Percentiles rank a stretch among this genome's conserved stretches.
Conservation (phyloP, 2,329 filamentous ascomycete species). For the Ophiocordyceps sinensis region DNA sequence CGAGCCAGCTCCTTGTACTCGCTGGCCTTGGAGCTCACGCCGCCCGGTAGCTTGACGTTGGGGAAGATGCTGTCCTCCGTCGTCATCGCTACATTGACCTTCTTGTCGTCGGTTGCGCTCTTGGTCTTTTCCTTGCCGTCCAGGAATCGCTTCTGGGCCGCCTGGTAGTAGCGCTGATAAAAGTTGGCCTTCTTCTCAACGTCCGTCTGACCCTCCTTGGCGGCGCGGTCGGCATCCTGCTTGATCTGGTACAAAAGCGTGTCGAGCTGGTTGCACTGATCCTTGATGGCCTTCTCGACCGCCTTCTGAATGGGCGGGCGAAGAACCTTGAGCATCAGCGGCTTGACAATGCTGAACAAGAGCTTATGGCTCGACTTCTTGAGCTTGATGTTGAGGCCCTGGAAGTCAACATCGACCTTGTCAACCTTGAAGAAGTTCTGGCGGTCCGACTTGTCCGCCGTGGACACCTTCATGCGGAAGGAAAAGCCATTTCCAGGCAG, state of each 20-base stretch:
- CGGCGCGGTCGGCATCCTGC: slow-evolving; percentile 63
- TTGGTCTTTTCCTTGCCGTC: slow-evolving; percentile 69
- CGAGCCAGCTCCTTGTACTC: slow-evolving; percentile 79
- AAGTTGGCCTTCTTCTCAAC: slow-evolving; percentile 67
- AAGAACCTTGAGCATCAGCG: slow-evolving; percentile 69
- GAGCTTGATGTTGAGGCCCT: slow-evolving; percentile 73
- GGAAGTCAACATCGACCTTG: slow-evolving; percentile 70
- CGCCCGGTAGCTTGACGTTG: slow-evolving; percentile 63
- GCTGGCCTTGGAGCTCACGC: slow-evolving; percentile 84
- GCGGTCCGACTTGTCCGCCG: slow-evolving; percentile 57
- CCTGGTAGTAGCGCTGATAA: slow-evolving; percentile 70
- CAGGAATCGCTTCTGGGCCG: slow-evolving; percentile 57
- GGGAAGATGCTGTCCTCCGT: slow-evolving; percentile 84
- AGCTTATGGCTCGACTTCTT: slow-evolving; percentile 93
- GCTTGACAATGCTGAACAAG: slow-evolving; percentile 76
- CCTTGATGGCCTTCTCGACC: slow-evolving; percentile 76
- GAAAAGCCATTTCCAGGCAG: slow-evolving; percentile 78
- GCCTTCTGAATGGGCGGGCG: slow-evolving; percentile 76
- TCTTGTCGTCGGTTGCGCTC: slow-evolving; percentile 45
- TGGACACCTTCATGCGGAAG: slow-evolving; percentile 83
- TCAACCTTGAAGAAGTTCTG: slow-evolving; percentile 92
- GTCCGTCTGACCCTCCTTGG: slow-evolving; percentile 40
- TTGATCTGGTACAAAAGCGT: slow-evolving; percentile 61
- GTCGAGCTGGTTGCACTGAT: slow-evolving; percentile 66
- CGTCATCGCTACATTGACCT: slow-evolving; percentile 41